These are phyloP conservation scores for Aureobasidium sp. DNA, from an alignment of 2,329 filamentous ascomycete genomes.

Conservation along the genomic window DNA sequence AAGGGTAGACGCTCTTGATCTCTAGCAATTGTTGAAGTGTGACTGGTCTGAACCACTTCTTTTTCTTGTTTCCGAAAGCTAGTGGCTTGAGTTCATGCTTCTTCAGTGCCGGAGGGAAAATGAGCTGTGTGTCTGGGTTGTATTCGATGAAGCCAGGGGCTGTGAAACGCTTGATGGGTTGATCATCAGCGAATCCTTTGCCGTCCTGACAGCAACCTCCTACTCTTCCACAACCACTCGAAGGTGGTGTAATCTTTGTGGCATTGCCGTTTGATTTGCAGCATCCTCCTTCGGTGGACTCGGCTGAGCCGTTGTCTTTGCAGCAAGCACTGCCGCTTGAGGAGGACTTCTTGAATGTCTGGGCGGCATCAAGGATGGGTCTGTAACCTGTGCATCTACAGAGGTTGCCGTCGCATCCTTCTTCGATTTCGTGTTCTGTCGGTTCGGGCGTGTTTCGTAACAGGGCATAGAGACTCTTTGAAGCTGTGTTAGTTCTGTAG, in stretches of 20 bases:
- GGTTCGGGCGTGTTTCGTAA: constrained; percentile 76
- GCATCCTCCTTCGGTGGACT: background rate
- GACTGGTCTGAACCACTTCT: constrained; percentile 86
- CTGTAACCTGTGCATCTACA: constrained; percentile 94
- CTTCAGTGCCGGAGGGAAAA: constrained; percentile 80
- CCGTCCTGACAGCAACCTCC: constrained; percentile 27
- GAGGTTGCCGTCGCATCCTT: constrained; percentile 93
- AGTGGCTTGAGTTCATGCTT: constrained; percentile 77
- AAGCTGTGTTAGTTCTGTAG: background rate
- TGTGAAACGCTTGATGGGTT: constrained; percentile 59
- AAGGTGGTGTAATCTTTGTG: background rate
- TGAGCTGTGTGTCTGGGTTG: constrained; percentile 86
- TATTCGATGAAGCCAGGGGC: constrained; percentile 92
- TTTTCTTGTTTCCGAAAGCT: constrained; percentile 88
- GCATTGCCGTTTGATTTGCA: constrained; percentile 47
- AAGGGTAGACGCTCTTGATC: constrained; percentile 79
- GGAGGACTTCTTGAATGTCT: constrained; percentile 67
- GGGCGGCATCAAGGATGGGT: constrained; percentile 87
- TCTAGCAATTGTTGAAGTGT: constrained; percentile 81
- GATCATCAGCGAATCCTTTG: constrained; percentile 32
- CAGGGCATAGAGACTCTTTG: constrained; percentile 78
- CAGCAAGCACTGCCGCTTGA: constrained; percentile 46
- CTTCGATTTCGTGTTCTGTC: constrained; percentile 77
- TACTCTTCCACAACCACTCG: constrained; percentile 49
- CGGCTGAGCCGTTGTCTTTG: background rate